Evolutionary conservation across 139 green algal genomes (phyloP), one percentile per base, ranked within the genome.

Genomic region (Chlamydomonas eustigma): DNA sequence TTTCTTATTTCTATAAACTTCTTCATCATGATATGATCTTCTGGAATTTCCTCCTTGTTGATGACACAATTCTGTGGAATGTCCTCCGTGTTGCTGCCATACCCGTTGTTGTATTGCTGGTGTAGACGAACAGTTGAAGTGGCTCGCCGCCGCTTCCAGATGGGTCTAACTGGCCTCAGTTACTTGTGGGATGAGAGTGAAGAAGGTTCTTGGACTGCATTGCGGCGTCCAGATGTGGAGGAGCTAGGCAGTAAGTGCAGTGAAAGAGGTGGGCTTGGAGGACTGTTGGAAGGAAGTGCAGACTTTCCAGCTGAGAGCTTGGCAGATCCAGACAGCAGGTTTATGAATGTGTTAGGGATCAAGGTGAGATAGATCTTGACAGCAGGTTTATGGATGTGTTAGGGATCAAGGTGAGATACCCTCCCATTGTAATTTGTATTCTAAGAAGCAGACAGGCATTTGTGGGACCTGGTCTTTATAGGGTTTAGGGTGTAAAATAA

Each of bases 161-260:
- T 92, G 80, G 91, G 91, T 2, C 84, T 95, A 5, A 73, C 75
- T 12, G 84, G 82, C 1, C 88, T 82, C 22, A 78, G 81, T 28
- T 88, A 83, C 75, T 78, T 83, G 0, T 92, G 88, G 86, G 81
- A 89, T 72, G 88, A 90, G 68, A 78, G 76, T 33, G 67, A 83
- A 32, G 79, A 85, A 3, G 76, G 36, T 33, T 52, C 31, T 6
- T 78, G 63, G 64, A 39, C 24, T n/a, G 50, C 39, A 69, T 68
- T 63, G 32, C 37, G 71, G 4, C 70, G 70, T 24, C 74, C 52
- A 44, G 78, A 78, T 22, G 0, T 66, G 0, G 69, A 79, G 51
- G 39, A 73, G 31, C 50, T 75, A 28, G 3, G 50, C 22, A 58
- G 44, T 18, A 74, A 34, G 66, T 74, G 66, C 22, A 50, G 66